Evolutionary conservation across 106 monocot genomes (phyloP).

Genomic region (Dendrobium catenatum): DNA sequence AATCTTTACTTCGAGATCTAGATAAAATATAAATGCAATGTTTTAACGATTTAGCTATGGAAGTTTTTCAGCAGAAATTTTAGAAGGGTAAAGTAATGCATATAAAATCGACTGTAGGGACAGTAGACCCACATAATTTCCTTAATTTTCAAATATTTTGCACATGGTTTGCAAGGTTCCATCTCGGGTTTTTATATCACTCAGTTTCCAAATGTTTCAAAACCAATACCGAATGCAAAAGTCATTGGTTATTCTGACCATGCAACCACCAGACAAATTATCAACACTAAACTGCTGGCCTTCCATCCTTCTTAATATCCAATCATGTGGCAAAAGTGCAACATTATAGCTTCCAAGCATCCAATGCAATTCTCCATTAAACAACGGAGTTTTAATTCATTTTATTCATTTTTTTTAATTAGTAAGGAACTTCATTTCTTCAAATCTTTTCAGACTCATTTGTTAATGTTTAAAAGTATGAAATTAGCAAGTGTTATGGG

Average conservation of each 20-base stretch:
- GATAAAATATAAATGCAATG: not conserved
- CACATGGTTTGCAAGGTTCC: not conserved
- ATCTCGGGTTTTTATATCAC: not conserved
- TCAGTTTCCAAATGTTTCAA: not conserved
- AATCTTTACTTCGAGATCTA: not conserved
- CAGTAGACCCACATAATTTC: not conserved
- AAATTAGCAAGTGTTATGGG: not conserved
- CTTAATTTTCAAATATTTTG: not conserved
- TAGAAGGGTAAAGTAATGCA: not conserved
- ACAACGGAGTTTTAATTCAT: not conserved
- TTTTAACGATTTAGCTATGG: not conserved
- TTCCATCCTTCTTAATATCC: not conserved
- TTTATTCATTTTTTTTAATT: not conserved
- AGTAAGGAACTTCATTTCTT: not conserved
- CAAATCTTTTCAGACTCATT: not conserved
- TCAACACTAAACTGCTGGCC: not conserved
- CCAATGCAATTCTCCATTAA: not conserved
- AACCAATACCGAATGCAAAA: not conserved
- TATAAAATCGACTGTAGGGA: not conserved
- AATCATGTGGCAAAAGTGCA: not conserved
- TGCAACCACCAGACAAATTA: not conserved
- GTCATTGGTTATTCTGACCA: not conserved
- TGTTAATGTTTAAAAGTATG: too few species aligned
- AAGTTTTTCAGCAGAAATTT: not conserved
- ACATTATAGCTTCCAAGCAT: not conserved